These are phyloP conservation scores for Umbelopsis isabellina DNA, from an alignment of 192 early-diverging fungal species.

Conservation along the genomic window DNA sequence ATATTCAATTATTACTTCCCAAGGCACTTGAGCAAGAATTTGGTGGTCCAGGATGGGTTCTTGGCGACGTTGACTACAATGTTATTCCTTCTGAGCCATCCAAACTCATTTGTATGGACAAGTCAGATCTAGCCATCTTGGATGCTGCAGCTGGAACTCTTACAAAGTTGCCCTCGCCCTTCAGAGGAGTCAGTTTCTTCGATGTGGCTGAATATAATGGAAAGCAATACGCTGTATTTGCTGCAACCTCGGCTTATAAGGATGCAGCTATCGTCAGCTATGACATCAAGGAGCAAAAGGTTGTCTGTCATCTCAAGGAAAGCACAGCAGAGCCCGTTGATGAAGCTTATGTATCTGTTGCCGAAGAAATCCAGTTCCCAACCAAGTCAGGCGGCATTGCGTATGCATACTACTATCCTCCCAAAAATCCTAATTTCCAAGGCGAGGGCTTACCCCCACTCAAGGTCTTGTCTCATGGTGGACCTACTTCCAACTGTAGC, in stretches of 20 bases:
- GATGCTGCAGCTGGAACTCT: conserved; percentile 28
- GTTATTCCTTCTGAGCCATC: conserved; percentile 31
- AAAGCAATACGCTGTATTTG: conserved; percentile 8
- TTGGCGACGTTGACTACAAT: conserved; percentile 25
- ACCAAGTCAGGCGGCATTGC: conserved; percentile 50
- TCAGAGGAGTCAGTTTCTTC: conserved; percentile 13
- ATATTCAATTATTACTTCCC: conserved; percentile 43
- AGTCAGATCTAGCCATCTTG: conserved; percentile 27
- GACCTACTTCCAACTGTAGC: conserved; percentile 56
- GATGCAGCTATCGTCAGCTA: conserved; percentile 23
- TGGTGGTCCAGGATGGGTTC: conserved; percentile 57
- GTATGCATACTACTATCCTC: conserved; percentile 65
- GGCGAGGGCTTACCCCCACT: conserved; percentile 68
- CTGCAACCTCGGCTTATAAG: conserved; percentile 18
- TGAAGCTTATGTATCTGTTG: conserved; percentile 61
- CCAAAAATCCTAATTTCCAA: conserved; percentile 60
- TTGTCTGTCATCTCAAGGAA: not conserved
- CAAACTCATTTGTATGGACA: conserved; percentile 44
- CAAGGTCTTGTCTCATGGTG: conserved; percentile 72
- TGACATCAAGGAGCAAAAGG: not conserved
- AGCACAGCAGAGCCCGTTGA: not conserved
- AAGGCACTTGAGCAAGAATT: conserved; percentile 66
- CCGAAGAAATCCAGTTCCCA: conserved; percentile 62
- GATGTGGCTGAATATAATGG: not conserved
- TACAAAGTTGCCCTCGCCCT: conserved; percentile 23